These are phyloP conservation scores for Picochlorum sp. DNA, from an alignment of 139 green algal genomes.

Conservation along the genomic window DNA sequence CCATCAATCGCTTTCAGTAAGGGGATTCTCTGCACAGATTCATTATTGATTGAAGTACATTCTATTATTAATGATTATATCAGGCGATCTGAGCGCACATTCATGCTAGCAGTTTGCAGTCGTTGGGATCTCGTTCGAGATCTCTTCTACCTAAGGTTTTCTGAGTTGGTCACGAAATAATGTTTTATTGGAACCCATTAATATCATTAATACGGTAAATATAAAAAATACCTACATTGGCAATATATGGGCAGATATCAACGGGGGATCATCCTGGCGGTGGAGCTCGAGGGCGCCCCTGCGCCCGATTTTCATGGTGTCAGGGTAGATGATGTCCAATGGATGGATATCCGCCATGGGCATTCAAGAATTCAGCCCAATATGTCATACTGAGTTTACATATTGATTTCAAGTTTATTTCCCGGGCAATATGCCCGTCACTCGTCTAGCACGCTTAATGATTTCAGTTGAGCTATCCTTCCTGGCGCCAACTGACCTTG, in stretches of 20 bases:
- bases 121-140: slow-evolving; percentile 3
- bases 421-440: too few species aligned
- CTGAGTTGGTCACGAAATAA: background rate
- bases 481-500: slow-evolving; percentile 15
- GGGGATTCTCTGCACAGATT: slow-evolving; percentile 2
- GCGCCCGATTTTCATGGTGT: too few species aligned
- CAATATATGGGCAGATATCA: too few species aligned
- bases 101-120: background rate
- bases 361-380: too few species aligned
- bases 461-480: slow-evolving; percentile 19
- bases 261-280: too few species aligned
- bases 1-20: slow-evolving; percentile 6
- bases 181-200: background rate
- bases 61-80: too few species aligned
- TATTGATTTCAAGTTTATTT: too few species aligned
- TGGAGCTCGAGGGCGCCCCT: too few species aligned
- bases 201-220: background rate
- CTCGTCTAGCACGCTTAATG: slow-evolving; percentile 11
- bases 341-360: too few species aligned
- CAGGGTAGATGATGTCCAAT: too few species aligned
- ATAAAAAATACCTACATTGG: too few species aligned
- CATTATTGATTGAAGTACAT: background rate
- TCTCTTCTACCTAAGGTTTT: background rate
- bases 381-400: too few species aligned
- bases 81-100: background rate